Evolutionary conservation across 2,329 filamentous ascomycete species (phyloP).

Genomic region (Phoma sp.): DNA sequence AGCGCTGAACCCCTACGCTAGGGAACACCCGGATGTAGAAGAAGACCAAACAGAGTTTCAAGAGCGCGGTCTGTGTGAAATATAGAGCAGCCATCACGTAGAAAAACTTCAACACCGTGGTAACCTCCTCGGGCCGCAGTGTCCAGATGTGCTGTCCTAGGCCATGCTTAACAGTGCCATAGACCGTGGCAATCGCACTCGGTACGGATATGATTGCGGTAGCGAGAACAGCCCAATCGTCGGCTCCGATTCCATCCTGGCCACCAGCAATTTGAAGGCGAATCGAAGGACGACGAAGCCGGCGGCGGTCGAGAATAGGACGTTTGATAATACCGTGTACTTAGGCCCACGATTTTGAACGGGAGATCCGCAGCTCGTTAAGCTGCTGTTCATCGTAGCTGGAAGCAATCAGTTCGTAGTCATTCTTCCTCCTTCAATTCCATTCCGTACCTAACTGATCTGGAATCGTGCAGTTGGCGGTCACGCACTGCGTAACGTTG

Average conservation of each 20-base stretch:
- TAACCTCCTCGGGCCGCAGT: conserved; percentile 52
- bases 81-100: conserved; percentile 48
- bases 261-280: conserved; percentile 47
- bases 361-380: conserved; percentile 49
- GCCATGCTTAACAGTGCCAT: conserved; percentile 45
- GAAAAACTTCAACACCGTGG: conserved; percentile 51
- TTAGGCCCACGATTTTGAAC: conserved; percentile 45
- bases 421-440: too few species aligned
- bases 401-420: not conserved
- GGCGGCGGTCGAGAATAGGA: conserved; percentile 44
- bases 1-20: conserved; percentile 25
- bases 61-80: conserved; percentile 38
- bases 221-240: conserved; percentile 47
- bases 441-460: conserved; percentile 28
- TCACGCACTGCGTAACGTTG: conserved; percentile 32
- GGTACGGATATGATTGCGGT: conserved; percentile 32
- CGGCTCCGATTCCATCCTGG: conserved; percentile 46
- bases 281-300: conserved; percentile 47
- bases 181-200: conserved; percentile 36
- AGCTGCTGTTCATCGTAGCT: conserved; percentile 54
- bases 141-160: conserved; percentile 63
- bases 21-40: conserved; percentile 46
- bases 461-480: conserved; percentile 29
- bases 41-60: conserved; percentile 41
- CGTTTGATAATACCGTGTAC: conserved; percentile 47